Percentiles rank a stretch among this genome's conserved stretches.
Evolutionary conservation across 208 protist genomes (phyloP).

Genomic region (Acanthamoeba rhysodes): DNA sequence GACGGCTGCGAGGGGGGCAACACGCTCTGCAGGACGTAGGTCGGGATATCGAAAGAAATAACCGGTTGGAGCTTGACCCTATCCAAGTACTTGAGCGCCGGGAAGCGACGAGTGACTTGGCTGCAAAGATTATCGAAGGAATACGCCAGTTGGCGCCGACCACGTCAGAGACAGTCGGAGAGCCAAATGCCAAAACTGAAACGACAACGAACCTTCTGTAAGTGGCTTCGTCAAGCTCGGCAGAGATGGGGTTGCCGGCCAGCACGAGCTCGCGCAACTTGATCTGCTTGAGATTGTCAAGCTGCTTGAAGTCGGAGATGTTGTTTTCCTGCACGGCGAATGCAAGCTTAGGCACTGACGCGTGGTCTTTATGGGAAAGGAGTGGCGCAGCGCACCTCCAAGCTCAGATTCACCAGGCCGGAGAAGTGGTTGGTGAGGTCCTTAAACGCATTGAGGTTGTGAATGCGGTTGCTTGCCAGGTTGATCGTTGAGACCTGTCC

Average conservation of each 20-base stretch:
- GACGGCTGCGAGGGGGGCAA: constrained; percentile 44
- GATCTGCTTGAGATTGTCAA: constrained; percentile 65
- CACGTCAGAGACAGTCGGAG: not conserved
- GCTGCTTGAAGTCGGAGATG: constrained; percentile 67
- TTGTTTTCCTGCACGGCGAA: constrained; percentile 15
- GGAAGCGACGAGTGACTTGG: constrained; percentile 71
- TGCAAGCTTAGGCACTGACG: not conserved
- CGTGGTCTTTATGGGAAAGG: too few relatives aligned
- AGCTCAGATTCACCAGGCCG: constrained; percentile 52
- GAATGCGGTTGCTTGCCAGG: constrained; percentile 46
- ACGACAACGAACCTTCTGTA: constrained; percentile 58
- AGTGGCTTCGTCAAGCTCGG: not conserved
- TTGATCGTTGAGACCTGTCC: constrained; percentile 65
- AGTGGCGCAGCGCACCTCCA: constrained; percentile 1
- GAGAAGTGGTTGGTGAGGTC: constrained; percentile 60
- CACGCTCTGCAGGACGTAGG: constrained; percentile 71
- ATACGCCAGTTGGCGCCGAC: not conserved
- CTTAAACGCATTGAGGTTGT: constrained; percentile 48
- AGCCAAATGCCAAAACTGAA: not conserved
- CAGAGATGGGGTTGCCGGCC: constrained; percentile 58
- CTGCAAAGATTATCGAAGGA: not conserved
- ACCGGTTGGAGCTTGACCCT: constrained; percentile 72
- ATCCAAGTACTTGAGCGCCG: constrained; percentile 73
- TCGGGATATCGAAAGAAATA: constrained; percentile 72
- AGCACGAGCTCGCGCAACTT: constrained; percentile 74